Percentiles rank a stretch among this genome's conserved stretches.
Conservation (phyloP, 164 flowering plant genomes). For the Vitis rupestris region DNA sequence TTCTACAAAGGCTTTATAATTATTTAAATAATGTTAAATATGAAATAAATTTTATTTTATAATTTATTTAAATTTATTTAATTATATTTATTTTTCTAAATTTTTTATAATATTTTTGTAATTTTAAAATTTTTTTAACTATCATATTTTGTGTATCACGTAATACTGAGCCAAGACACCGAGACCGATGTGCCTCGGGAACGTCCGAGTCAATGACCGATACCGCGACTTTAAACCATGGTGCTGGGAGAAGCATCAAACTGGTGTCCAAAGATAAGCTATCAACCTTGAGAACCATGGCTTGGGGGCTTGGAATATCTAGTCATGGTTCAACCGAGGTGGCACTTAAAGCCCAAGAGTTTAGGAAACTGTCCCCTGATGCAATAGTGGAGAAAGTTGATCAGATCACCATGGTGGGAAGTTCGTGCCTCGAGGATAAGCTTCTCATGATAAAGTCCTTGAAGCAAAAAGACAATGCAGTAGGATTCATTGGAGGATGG, state of each 20-base stretch:
- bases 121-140: no score
- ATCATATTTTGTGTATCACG: no score
- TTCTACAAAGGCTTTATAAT: no score
- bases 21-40: no score
- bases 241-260: slow-evolving; percentile 19
- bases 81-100: no score
- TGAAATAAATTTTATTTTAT: no score
- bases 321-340: background rate
- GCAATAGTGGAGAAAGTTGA: slow-evolving; percentile 14
- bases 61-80: no score
- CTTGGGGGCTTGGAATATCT: slow-evolving; percentile 10
- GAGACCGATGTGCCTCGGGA: no score
- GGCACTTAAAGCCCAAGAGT: slow-evolving; percentile 13
- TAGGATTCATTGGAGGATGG: slow-evolving; percentile 18
- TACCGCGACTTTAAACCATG: background rate
- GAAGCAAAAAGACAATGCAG: slow-evolving; percentile 17
- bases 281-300: slow-evolving; percentile 3
- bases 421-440: slow-evolving; percentile 10
- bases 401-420: slow-evolving; percentile 17
- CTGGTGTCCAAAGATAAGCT: slow-evolving; percentile 23
- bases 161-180: no score
- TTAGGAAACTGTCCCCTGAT: background rate
- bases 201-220: no score
- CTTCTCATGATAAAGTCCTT: slow-evolving; percentile 12
- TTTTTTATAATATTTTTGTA: no score